Percentiles rank a stretch among this genome's conserved stretches.
Conservation (phyloP, 2,329 filamentous ascomycete species). For the Aspergillus clavatus region DNA sequence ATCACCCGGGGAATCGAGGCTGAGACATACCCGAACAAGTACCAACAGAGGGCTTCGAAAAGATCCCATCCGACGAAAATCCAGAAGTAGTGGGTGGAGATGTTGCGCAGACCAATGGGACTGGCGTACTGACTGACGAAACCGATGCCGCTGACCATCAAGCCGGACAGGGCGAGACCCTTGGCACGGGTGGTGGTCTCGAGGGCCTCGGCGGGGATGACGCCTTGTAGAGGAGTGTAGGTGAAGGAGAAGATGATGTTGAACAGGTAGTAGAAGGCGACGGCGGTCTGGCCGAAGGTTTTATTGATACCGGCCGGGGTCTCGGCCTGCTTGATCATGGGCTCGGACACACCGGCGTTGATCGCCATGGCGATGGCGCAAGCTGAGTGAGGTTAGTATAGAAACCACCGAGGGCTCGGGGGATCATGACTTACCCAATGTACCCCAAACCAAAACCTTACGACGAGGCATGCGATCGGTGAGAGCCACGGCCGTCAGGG, state of each 20-base stretch:
- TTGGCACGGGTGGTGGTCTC: constrained; percentile 49
- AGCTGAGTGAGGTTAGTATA: no score
- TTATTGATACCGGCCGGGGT: constrained; percentile 27
- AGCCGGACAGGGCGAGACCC: constrained; percentile 43
- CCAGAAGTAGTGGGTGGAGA: constrained; percentile 36
- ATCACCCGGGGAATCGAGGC: background rate
- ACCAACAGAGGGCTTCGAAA: constrained; percentile 43
- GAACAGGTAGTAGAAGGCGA: constrained; percentile 49
- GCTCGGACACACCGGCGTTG: constrained; percentile 44
- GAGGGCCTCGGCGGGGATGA: constrained; percentile 46
- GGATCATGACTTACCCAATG: constrained; percentile 24
- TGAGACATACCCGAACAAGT: constrained; percentile 42
- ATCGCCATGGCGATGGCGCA: constrained; percentile 42
- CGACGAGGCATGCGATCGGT: constrained; percentile 48
- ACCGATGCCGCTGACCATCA: constrained; percentile 44
- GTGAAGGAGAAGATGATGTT: constrained; percentile 49
- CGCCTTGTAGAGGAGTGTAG: constrained; percentile 48
- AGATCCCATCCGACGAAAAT: constrained; percentile 49
- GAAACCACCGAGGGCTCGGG: no score
- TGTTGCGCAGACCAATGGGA: constrained; percentile 45
- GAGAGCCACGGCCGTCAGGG: constrained; percentile 40
- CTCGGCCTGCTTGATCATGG: constrained; percentile 22
- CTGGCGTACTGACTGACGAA: constrained; percentile 49
- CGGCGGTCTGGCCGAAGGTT: constrained; percentile 41
- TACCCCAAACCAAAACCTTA: constrained; percentile 44